Conservation (phyloP, 2,329 filamentous ascomycete genomes). For the Fusarium odoratissimum region DNA sequence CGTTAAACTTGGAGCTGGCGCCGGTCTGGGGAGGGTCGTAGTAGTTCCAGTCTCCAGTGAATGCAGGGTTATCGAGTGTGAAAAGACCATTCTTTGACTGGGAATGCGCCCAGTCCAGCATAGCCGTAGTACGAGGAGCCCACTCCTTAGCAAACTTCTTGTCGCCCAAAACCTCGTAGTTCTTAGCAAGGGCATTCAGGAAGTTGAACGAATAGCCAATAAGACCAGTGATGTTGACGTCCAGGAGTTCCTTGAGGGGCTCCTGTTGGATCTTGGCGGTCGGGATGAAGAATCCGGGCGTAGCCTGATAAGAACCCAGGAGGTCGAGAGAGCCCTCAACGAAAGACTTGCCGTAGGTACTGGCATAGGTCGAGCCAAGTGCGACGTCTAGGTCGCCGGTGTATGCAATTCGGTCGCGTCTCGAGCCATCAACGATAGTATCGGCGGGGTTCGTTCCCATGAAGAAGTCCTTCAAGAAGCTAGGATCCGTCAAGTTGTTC, state of each 20-base stretch:
- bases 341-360: slow-evolving; percentile 2
- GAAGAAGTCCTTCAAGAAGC: not conserved
- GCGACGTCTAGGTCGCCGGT: not conserved
- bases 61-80: not conserved
- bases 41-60: slow-evolving; percentile 8
- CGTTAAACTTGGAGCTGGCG: not conserved
- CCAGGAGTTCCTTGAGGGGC: fast-evolving
- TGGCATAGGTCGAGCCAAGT: not conserved
- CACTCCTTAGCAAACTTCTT: not conserved
- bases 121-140: not conserved
- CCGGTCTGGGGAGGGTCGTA: not conserved
- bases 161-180: not conserved
- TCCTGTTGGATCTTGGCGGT: slow-evolving; percentile 4
- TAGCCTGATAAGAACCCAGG: not conserved
- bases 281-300: not conserved
- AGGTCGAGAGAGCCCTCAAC: not conserved
- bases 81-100: not conserved
- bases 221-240: not conserved
- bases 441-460: not conserved
- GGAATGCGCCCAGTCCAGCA: not conserved
- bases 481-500: not conserved
- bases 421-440: not conserved
- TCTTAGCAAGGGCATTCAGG: not conserved
- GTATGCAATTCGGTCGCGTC: not conserved
- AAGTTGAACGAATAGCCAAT: not conserved